Conservation (phyloP, 2,329 filamentous ascomycete genomes). For the Trichoderma sp. region DNA sequence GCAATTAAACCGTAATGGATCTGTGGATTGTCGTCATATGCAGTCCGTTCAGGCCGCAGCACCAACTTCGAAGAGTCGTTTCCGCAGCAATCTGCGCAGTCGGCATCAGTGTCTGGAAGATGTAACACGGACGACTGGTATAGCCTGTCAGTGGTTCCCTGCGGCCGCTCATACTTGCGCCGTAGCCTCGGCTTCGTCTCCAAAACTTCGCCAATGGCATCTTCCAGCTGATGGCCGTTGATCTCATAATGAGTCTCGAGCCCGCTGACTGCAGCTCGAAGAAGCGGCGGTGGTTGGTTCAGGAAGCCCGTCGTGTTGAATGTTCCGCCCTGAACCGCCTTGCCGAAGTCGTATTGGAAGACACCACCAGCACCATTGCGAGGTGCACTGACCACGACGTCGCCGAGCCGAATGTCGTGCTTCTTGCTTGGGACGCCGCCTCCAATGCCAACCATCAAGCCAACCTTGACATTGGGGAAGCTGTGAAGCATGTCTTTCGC, state of each 20-base stretch:
- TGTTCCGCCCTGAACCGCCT: constrained; percentile 29
- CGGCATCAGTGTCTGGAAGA: constrained; percentile 11
- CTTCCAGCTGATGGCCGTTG: constrained; percentile 30
- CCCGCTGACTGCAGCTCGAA: constrained; percentile 28
- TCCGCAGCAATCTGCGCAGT: constrained; percentile 1
- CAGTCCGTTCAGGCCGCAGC: constrained; percentile 4
- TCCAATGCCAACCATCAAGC: constrained; percentile 31
- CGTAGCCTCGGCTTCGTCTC: constrained; percentile 25
- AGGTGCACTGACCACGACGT: constrained; percentile 33
- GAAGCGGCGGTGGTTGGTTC: constrained; percentile 31
- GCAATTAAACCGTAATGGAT: constrained; percentile 25
- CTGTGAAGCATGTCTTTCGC: constrained; percentile 32
- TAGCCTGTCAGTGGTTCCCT: constrained; percentile 19
- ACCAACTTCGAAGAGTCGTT: constrained; percentile 11
- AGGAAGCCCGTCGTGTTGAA: constrained; percentile 30
- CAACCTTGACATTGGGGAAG: constrained; percentile 35
- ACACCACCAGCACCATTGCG: constrained; percentile 30
- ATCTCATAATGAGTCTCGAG: constrained; percentile 26
- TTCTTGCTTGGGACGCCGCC: constrained; percentile 42
- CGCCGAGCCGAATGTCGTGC: constrained; percentile 42
- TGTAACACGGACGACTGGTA: constrained; percentile 27
- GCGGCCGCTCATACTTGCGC: constrained; percentile 28
- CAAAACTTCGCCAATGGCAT: constrained; percentile 12
- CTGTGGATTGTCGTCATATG: constrained; percentile 22
- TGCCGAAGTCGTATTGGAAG: constrained; percentile 37